phyloP scores from a whole-genome alignment of 306 rosid species.

The Fagus crenata region DNA sequence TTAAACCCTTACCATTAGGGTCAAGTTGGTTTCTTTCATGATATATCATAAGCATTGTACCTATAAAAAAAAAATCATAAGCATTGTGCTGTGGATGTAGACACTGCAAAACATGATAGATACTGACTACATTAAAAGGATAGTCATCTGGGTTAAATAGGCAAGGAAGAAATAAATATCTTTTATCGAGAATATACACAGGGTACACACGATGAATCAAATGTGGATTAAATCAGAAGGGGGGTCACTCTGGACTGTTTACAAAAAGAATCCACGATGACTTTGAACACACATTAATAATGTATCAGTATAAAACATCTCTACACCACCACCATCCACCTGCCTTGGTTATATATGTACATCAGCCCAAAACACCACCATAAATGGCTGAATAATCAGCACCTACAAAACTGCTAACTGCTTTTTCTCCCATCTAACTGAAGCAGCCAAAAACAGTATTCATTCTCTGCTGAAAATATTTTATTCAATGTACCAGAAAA shows the following conservation, averaged over 20 bases:
- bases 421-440: constrained; percentile 49
- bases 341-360: constrained; percentile 51
- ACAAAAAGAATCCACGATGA: constrained; percentile 29
- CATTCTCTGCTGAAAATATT: background rate
- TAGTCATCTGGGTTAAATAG: background rate
- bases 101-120: background rate
- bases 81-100: background rate
- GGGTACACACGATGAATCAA: background rate
- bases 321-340: constrained; percentile 44
- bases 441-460: constrained; percentile 59
- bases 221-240: background rate
- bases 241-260: constrained; percentile 25
- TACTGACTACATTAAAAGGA: background rate
- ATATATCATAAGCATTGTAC: too few species aligned
- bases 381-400: constrained; percentile 1
- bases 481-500: background rate
- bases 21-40: too few species aligned
- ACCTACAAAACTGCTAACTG: constrained; percentile 57
- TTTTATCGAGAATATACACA: background rate
- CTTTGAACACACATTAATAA: constrained; percentile 24
- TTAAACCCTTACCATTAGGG: too few species aligned
- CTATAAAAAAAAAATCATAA: background rate
- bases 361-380: constrained; percentile 25
- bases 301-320: constrained; percentile 31
- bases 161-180: background rate